Evolutionary conservation across 495 filamentous ascomycete genomes (phyloP).

Genomic region (Clohesyomyces aquaticus): DNA sequence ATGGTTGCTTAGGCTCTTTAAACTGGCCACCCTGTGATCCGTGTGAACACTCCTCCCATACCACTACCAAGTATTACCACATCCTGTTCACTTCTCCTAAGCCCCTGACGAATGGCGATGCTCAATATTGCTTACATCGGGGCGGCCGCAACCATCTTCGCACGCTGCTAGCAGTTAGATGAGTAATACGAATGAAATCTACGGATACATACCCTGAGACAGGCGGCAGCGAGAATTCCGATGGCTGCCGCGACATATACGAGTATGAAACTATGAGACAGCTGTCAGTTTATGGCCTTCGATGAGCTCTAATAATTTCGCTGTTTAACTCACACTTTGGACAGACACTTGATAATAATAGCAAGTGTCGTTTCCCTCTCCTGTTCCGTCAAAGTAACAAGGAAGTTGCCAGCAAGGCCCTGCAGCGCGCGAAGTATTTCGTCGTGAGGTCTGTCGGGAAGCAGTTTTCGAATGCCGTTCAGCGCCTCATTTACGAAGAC

Average conservation of each 20-base stretch:
- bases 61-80: too few relatives aligned
- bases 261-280: background rate
- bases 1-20: too few relatives aligned
- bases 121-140: too few relatives aligned
- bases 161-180: background rate
- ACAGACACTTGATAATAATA: slow-evolving; percentile 3
- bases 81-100: too few relatives aligned
- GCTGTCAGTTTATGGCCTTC: background rate
- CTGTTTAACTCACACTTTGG: slow-evolving; percentile 10
- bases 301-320: background rate
- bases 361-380: background rate
- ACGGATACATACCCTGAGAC: background rate
- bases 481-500: slow-evolving; percentile 16
- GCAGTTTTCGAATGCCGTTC: background rate
- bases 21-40: too few relatives aligned
- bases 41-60: too few relatives aligned
- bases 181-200: background rate
- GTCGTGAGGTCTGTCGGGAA: background rate
- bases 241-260: background rate
- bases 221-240: background rate
- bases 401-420: slow-evolving; percentile 1
- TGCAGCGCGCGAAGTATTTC: slow-evolving; percentile 1
- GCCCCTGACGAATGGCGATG: background rate
- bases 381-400: slow-evolving; percentile 5
- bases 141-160: background rate